phyloP scores from a whole-genome alignment of 2,329 filamentous ascomycete species.

The Colletotrichum agaves region DNA sequence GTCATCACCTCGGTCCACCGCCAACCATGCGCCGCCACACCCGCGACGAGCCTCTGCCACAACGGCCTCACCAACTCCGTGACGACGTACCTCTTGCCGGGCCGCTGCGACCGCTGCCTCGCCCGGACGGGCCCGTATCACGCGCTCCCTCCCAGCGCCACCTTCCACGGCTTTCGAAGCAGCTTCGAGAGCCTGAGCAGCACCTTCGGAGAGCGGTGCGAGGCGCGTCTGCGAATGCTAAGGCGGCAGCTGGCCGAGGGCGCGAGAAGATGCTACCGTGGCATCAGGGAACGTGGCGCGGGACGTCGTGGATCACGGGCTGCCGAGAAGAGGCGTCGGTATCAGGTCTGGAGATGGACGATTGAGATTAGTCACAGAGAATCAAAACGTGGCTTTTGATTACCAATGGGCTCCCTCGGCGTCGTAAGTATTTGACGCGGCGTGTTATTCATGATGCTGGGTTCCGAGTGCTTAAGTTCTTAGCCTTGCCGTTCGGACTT shows the following conservation, averaged over 20 bases:
- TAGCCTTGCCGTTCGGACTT: neutral
- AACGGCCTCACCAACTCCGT: neutral
- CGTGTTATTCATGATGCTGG: neutral
- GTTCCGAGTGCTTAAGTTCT: neutral
- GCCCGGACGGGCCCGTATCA: neutral
- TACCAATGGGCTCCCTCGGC: neutral
- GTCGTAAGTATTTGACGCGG: conserved; percentile 4
- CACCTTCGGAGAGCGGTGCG: neutral
- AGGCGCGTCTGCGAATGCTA: neutral
- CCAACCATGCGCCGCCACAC: neutral
- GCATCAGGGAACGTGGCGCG: neutral
- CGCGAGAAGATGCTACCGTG: neutral
- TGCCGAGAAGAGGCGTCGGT: neutral
- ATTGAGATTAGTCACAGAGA: neutral
- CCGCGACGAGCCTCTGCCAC: neutral
- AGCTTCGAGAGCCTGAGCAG: neutral
- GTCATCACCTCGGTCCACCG: neutral
- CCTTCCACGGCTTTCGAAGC: neutral
- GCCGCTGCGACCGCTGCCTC: neutral
- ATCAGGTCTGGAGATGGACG: neutral
- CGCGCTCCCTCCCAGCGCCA: neutral
- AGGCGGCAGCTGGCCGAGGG: neutral
- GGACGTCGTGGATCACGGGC: neutral
- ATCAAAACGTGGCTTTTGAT: neutral
- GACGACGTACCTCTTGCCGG: conserved; percentile 1